Conservation (phyloP, 495 filamentous ascomycete genomes). For the Lasiosphaeria ovina region DNA sequence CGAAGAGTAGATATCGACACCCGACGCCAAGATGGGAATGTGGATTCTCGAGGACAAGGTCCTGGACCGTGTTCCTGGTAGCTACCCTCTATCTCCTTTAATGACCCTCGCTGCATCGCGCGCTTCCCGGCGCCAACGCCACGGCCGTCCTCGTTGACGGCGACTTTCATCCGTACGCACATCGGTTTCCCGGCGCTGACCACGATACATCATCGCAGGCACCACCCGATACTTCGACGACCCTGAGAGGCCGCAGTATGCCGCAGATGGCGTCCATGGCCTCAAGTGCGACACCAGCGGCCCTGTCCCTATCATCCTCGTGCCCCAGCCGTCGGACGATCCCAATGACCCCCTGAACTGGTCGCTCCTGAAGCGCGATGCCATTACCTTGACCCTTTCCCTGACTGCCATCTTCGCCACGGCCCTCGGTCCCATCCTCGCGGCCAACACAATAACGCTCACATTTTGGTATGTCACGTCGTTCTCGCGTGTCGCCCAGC, state of each 20-base stretch:
- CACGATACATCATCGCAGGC: conserved; percentile 41
- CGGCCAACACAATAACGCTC: conserved; percentile 78
- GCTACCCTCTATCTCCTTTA: too few species aligned
- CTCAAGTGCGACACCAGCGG: conserved; percentile 74
- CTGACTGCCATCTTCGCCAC: conserved; percentile 77
- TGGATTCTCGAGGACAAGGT: conserved; percentile 69
- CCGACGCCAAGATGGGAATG: conserved; percentile 65
- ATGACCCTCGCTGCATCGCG: too few species aligned
- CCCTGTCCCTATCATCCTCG: conserved; percentile 65
- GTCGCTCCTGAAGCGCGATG: conserved; percentile 82
- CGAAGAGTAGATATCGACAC: not conserved
- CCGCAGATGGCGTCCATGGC: conserved; percentile 36
- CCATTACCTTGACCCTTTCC: conserved; percentile 75
- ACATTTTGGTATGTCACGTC: conserved; percentile 52
- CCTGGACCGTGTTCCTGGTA: conserved; percentile 71
- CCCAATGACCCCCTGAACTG: conserved; percentile 83
- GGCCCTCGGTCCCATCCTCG: conserved; percentile 77
- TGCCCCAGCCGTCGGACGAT: conserved; percentile 78
- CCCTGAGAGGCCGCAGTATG: conserved; percentile 43
- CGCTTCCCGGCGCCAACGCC: too few species aligned
- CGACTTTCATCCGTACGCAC: not conserved
- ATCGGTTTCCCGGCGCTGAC: conserved; percentile 1
- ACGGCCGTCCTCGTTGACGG: conserved; percentile 12
- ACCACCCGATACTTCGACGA: conserved; percentile 65
- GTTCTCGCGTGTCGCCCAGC: conserved; percentile 71